phyloP scores from a whole-genome alignment of 805 yeast genomes.

The Suhomyces emberorum region DNA sequence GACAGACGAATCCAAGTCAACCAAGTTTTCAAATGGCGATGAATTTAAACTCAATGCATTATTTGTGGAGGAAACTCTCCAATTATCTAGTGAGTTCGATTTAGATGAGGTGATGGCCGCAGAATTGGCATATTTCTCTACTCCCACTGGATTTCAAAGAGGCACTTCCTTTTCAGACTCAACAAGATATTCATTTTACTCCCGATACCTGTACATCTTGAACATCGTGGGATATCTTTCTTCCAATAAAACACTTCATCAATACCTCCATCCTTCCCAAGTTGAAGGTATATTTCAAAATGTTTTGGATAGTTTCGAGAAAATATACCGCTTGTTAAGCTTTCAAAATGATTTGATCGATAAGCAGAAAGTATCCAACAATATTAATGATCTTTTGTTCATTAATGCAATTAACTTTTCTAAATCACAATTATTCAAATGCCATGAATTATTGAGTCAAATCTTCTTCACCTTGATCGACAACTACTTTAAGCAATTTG shows the following conservation, averaged over 20 bases:
- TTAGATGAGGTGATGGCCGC: conserved; percentile 77
- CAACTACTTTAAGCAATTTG: conserved; percentile 29
- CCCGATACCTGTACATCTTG: conserved; percentile 69
- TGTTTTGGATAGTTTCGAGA: conserved; percentile 52
- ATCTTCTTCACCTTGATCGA: conserved; percentile 52
- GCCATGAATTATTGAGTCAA: conserved; percentile 72
- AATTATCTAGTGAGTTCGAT: conserved; percentile 47
- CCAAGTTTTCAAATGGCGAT: conserved; percentile 53
- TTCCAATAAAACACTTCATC: conserved; percentile 18
- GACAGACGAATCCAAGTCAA: conserved; percentile 29
- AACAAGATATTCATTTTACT: conserved; percentile 66
- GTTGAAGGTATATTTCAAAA: conserved; percentile 31
- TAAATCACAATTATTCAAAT: conserved; percentile 57
- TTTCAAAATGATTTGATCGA: conserved; percentile 50
- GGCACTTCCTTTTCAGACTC: conserved; percentile 53
- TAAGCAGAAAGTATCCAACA: conserved; percentile 49
- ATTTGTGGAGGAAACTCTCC: conserved; percentile 60
- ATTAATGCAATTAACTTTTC: conserved; percentile 47
- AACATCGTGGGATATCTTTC: conserved; percentile 49
- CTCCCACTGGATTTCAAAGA: conserved; percentile 33
- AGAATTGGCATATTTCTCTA: conserved; percentile 56
- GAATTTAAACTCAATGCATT: conserved; percentile 61
- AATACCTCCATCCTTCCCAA: conserved; percentile 16
- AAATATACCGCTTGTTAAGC: conserved; percentile 54
- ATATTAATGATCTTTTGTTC: conserved; percentile 42